These are phyloP conservation scores for Mycothermus thermophilus DNA, from an alignment of 495 filamentous ascomycete genomes.

Conservation along the genomic window DNA sequence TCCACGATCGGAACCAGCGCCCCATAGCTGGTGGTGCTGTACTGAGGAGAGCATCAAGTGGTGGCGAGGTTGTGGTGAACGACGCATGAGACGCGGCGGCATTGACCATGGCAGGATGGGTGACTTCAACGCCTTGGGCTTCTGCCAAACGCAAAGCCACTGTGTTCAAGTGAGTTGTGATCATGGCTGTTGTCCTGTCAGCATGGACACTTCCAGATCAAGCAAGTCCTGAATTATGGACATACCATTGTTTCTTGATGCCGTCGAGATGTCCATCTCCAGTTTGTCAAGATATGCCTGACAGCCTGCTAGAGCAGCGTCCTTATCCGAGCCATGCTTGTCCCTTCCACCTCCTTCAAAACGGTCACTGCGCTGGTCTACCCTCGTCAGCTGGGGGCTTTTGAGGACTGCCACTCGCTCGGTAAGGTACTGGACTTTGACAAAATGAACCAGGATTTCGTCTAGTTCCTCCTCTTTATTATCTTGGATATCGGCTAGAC, in stretches of 20 bases:
- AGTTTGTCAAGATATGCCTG: slow-evolving; percentile 1
- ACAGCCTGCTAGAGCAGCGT: neutral
- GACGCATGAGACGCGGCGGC: slow-evolving; percentile 14
- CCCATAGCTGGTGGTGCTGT: slow-evolving; percentile 19
- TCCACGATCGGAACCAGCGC: slow-evolving; percentile 29
- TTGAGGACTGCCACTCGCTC: slow-evolving; percentile 23
- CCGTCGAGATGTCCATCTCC: neutral
- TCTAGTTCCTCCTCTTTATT: slow-evolving; percentile 21
- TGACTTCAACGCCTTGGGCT: neutral
- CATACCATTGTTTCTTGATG: slow-evolving; percentile 1
- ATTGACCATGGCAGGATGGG: no score
- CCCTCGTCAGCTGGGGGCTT: slow-evolving; percentile 3
- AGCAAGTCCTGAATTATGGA: neutral
- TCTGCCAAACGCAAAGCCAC: slow-evolving; percentile 3
- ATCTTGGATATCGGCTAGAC: slow-evolving; percentile 20
- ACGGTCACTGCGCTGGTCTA: slow-evolving; percentile 8
- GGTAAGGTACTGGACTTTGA: slow-evolving; percentile 27
- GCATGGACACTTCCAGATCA: neutral
- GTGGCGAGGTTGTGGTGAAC: slow-evolving; percentile 11
- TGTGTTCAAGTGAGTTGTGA: slow-evolving; percentile 4
- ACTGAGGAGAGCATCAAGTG: neutral
- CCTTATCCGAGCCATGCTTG: slow-evolving; percentile 12
- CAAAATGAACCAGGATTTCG: slow-evolving; percentile 17
- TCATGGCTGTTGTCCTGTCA: slow-evolving; percentile 3
- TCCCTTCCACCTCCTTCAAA: slow-evolving; percentile 6